Conservation (phyloP, 176 grass and related monocot species). For the Calamus simplicifolius region DNA sequence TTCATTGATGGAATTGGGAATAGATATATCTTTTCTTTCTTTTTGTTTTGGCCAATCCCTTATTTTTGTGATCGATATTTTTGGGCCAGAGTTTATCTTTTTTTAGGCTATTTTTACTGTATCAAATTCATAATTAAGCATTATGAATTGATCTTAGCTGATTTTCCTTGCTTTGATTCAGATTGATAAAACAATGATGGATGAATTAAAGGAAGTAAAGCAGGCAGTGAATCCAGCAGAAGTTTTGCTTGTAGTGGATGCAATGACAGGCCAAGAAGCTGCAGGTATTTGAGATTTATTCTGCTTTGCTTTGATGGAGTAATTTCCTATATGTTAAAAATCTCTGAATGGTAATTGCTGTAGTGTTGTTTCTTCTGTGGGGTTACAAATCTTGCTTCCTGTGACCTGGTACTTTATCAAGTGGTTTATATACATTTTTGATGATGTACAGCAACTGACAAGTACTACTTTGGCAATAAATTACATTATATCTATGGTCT, state of each 20-base stretch:
- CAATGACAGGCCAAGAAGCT: conserved; percentile 99
- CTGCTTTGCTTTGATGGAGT: not conserved
- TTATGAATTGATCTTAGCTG: conserved; percentile 1
- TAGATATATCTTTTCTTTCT: too few species aligned
- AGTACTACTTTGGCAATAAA: too few species aligned
- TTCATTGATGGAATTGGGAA: too few species aligned
- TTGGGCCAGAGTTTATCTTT: too few species aligned
- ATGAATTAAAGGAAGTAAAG: conserved; percentile 96
- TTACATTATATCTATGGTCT: too few species aligned
- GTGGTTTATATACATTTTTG: too few species aligned
- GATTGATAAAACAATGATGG: conserved; percentile 96
- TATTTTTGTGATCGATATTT: too few species aligned
- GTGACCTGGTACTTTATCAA: too few species aligned
- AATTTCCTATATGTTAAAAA: not conserved
- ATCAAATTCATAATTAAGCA: not conserved
- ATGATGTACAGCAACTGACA: too few species aligned
- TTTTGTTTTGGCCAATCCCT: too few species aligned
- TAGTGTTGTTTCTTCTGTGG: not conserved
- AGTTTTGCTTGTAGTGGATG: conserved; percentile 96
- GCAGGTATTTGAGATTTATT: conserved; percentile 41
- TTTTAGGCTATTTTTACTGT: not conserved
- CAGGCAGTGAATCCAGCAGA: conserved; percentile 77
- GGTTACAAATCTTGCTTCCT: not conserved
- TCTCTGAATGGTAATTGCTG: not conserved
- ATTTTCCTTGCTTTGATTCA: conserved; percentile 28